phyloP scores from a whole-genome alignment of 148 eudicot genomes.

The Beta vulgaris region DNA sequence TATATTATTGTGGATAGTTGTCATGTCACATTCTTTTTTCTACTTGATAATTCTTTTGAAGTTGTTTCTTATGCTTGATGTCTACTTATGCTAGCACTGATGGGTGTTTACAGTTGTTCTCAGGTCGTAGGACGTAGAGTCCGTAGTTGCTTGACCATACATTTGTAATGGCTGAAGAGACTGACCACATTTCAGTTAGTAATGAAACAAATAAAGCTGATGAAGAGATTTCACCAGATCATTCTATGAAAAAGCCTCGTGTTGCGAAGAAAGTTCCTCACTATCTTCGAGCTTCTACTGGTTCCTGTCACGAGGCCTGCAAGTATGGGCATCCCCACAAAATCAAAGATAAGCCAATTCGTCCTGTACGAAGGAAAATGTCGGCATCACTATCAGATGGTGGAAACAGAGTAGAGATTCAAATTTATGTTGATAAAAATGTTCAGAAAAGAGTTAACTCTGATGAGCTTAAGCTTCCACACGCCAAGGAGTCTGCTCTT shows the following conservation, averaged over 20 bases:
- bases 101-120: conserved; percentile 12
- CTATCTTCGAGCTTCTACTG: conserved; percentile 79
- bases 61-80: too few species aligned
- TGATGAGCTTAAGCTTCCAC: conserved; percentile 32
- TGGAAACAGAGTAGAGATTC: conserved; percentile 22
- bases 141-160: conserved; percentile 2
- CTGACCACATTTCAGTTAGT: conserved; percentile 9
- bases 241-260: conserved; percentile 31
- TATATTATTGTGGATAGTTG: background rate
- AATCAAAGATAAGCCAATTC: conserved; percentile 41
- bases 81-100: background rate
- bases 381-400: conserved; percentile 24
- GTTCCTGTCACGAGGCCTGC: conserved; percentile 89
- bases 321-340: conserved; percentile 54
- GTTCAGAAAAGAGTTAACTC: conserved; percentile 25
- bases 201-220: conserved; percentile 14
- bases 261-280: conserved; percentile 40
- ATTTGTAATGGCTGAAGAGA: conserved; percentile 42
- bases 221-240: conserved; percentile 26
- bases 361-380: conserved; percentile 33
- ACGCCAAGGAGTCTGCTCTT: conserved; percentile 12
- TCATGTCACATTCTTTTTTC: background rate
- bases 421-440: conserved; percentile 38
- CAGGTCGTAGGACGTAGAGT: conserved; percentile 27
- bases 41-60: too few species aligned